Evolutionary conservation across 371 early-diverging fungal genomes (phyloP), one percentile per base, ranked within the genome.

Genomic region (Lichtheimia ramosa): DNA sequence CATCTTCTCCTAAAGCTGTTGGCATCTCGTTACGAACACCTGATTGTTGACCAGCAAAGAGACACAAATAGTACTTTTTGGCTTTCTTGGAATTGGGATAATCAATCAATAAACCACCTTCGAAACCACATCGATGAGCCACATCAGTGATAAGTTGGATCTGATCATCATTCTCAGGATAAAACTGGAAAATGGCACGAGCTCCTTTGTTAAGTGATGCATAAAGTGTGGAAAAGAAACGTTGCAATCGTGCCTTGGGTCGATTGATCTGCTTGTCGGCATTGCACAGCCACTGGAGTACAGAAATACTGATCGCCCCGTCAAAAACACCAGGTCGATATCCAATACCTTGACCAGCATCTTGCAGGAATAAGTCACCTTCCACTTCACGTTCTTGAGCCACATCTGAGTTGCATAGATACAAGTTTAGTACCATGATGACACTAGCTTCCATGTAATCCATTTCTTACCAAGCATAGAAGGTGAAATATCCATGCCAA

Each of bases 261-360:
- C 86, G 80, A 67, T 93, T 93, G 66, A 82, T 85, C 28, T 73
- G 68, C 67, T 92, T 92, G 74, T 98, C 98, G 5, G 97, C 97
- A 69, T 98, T 97, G 74, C 98, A 97, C 40, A 99, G 88, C 99
- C 99, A 99, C 77, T 99, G 99, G 24, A 99, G 70, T 1, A 95
- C 98, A 15, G 99, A 99, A 21, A 99, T 91, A 75, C 94, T 93
- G 54, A 99, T 95, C 34, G 94, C 95, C 14, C 97, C 99, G 71
- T 99, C 99, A 83, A 99, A 99, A 12, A 92, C 85, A 60, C 98
- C 99, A 0, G 99, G 98, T 28, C 97, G 84, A 75, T 96, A 99
- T 3, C 89, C 91, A 58, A 99, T 68, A 10, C 98, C 98, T 58
- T 96, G 92, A 10, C 99, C 99, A 61, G 97, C 96, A 76, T 99